A percentile compares a stretch with the other conserved stretches of the same genome.
Evolutionary conservation across 1,139 yeast species (phyloP).

Genomic region (Trichomonascaceae sp.): DNA sequence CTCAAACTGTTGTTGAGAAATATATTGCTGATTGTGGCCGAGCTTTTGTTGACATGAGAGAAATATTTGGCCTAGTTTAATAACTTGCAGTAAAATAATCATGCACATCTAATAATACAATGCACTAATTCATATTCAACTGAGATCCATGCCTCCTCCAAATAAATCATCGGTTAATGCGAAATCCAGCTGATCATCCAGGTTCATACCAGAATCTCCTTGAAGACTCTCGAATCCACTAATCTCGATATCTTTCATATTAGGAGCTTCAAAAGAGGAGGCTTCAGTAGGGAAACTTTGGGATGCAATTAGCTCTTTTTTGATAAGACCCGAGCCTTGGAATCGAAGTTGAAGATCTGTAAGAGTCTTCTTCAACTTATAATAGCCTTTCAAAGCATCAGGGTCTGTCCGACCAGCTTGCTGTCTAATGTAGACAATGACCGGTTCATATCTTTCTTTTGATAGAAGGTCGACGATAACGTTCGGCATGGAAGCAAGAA

Average conservation of each 20-base stretch:
- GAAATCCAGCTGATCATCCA: slow-evolving; percentile 2
- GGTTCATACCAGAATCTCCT: slow-evolving; percentile 1
- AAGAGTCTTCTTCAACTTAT: slow-evolving; percentile 1
- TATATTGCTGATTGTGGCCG: slow-evolving; percentile 83
- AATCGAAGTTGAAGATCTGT: slow-evolving; percentile 2
- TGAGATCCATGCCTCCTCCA: slow-evolving; percentile 9
- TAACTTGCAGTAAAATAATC: too few relatives aligned
- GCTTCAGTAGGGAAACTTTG: not conserved
- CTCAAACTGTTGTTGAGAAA: slow-evolving; percentile 60
- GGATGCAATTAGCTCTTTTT: not conserved
- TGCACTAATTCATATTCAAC: not conserved
- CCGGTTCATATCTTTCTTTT: not conserved
- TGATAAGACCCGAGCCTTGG: slow-evolving; percentile 1
- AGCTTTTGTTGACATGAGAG: slow-evolving; percentile 81
- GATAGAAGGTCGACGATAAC: not conserved
- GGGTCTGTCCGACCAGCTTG: not conserved
- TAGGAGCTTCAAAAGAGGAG: slow-evolving; percentile 11
- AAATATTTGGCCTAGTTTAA: slow-evolving; percentile 44
- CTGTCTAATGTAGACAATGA: not conserved
- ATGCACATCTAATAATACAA: slow-evolving; percentile 1
- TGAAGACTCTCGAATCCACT: slow-evolving; percentile 5
- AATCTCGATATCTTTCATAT: slow-evolving; percentile 12
- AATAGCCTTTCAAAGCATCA: slow-evolving; percentile 1
- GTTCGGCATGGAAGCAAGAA: slow-evolving; percentile 1
- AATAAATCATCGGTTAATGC: slow-evolving; percentile 5